phyloP scores from a whole-genome alignment of 2,329 filamentous ascomycete genomes.

The Chrysosporium queenslandicum region DNA sequence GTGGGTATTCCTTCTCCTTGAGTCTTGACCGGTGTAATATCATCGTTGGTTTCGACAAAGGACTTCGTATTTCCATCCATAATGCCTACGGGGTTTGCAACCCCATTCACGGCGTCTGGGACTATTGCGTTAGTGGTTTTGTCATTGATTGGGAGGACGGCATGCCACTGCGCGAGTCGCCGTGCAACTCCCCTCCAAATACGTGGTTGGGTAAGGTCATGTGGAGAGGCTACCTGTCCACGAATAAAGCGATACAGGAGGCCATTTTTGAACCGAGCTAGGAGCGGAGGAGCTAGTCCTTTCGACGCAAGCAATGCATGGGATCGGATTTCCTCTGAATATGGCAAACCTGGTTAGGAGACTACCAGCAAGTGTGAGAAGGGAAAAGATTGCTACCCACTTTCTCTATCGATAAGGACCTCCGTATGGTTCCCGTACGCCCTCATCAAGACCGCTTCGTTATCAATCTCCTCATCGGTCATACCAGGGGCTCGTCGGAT shows the following conservation, averaged over 20 bases:
- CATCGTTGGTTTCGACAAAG: conserved; percentile 20
- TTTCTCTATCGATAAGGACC: conserved; percentile 88
- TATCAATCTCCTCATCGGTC: conserved; percentile 67
- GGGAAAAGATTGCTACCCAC: conserved; percentile 41
- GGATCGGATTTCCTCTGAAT: conserved; percentile 50
- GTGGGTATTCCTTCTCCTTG: conserved; percentile 64
- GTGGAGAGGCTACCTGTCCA: conserved; percentile 67
- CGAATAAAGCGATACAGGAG: conserved; percentile 88
- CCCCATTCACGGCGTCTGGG: conserved; percentile 20
- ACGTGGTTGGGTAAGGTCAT: conserved; percentile 63
- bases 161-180: conserved; percentile 88
- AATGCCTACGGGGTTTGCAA: conserved; percentile 45
- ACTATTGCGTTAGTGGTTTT: conserved; percentile 26
- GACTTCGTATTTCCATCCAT: conserved; percentile 18
- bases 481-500: conserved; percentile 49
- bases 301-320: conserved; percentile 80
- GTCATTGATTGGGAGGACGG: conserved; percentile 49
- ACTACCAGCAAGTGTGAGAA: neutral
- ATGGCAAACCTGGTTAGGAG: neutral
- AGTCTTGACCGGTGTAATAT: conserved; percentile 42
- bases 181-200: conserved; percentile 77
- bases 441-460: conserved; percentile 75
- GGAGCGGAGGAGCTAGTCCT: conserved; percentile 71
- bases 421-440: conserved; percentile 93
- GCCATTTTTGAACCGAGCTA: conserved; percentile 90